A percentile compares a stretch with the other conserved stretches of the same genome.
Conservation (phyloP, 2,329 filamentous ascomycete species). For the Sporothrix sp. region DNA sequence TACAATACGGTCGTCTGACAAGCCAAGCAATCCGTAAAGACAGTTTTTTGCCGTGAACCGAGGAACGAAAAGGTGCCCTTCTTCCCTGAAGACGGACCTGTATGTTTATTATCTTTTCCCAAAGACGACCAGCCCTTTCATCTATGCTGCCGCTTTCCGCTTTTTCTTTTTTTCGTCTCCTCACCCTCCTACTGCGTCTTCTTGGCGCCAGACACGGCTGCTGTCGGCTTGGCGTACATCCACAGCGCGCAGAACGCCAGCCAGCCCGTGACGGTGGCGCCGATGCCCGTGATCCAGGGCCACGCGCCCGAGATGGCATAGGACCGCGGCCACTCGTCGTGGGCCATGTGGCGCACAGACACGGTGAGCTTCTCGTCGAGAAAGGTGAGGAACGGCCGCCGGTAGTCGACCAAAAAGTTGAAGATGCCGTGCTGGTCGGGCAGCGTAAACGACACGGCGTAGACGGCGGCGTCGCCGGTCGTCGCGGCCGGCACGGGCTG, state of each 20-base stretch:
- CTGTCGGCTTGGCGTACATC: slow-evolving; percentile 57
- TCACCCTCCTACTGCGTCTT: slow-evolving; percentile 33
- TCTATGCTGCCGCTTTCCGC: background rate
- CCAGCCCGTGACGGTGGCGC: slow-evolving; percentile 74
- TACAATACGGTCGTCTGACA: background rate
- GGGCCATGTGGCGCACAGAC: slow-evolving; percentile 90
- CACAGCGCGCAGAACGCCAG: slow-evolving; percentile 76
- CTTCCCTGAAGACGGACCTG: background rate
- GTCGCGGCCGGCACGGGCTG: slow-evolving; percentile 37
- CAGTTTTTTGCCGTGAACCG: too few relatives aligned
- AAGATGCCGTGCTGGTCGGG: slow-evolving; percentile 99
- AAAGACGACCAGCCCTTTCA: background rate
- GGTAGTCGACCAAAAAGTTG: slow-evolving; percentile 96
- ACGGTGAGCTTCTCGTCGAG: slow-evolving; percentile 92
- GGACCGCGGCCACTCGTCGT: slow-evolving; percentile 91
- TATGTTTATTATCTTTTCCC: background rate
- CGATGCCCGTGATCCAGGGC: slow-evolving; percentile 89
- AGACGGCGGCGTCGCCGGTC: slow-evolving; percentile 61
- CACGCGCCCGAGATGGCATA: slow-evolving; percentile 84
- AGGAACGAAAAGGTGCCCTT: too few relatives aligned
- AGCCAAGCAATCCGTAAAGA: background rate
- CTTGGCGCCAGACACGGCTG: slow-evolving; percentile 28
- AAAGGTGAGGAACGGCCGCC: slow-evolving; percentile 80
- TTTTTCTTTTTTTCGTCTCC: background rate
- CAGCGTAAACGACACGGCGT: slow-evolving; percentile 64